A percentile compares a stretch with the other conserved stretches of the same genome.
These are phyloP conservation scores for Penicillium sclerotiorum DNA, from an alignment of 2,329 filamentous ascomycete species.

Conservation along the genomic window DNA sequence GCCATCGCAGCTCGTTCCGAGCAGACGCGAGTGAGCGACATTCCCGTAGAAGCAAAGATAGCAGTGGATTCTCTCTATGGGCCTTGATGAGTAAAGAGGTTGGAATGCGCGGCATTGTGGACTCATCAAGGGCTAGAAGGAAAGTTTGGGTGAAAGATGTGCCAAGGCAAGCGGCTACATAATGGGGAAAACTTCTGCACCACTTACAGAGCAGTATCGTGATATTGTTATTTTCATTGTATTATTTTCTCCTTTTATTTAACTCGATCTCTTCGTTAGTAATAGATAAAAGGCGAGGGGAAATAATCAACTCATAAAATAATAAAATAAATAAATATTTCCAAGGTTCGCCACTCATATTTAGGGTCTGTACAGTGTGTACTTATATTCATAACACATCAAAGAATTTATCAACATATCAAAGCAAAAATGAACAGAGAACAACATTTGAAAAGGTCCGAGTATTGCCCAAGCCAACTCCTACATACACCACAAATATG, in stretches of 20 bases:
- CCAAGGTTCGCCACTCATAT: no score
- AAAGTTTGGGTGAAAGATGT: background rate
- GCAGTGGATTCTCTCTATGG: constrained; percentile 36
- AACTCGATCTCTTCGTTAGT: no score
- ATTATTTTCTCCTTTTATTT: no score
- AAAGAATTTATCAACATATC: background rate
- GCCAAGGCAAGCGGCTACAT: no score
- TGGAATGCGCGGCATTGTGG: constrained; percentile 47
- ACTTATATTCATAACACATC: constrained; percentile 10
- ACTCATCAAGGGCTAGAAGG: background rate
- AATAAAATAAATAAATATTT: no score
- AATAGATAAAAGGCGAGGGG: no score
- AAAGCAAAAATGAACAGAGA: constrained; percentile 1
- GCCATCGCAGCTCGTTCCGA: constrained; percentile 51
- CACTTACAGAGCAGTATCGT: no score
- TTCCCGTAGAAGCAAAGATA: constrained; percentile 46
- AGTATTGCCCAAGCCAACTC: constrained; percentile 12
- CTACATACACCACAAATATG: constrained; percentile 17
- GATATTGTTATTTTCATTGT: no score
- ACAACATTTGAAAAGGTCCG: constrained; percentile 1
- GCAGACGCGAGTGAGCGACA: constrained; percentile 49
- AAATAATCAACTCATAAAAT: no score
- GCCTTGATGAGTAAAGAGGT: constrained; percentile 41
- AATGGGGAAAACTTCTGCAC: no score
- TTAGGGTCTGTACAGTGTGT: background rate